A percentile compares a stretch with the other conserved stretches of the same genome.
These are phyloP conservation scores for Penicillium sp. DNA, from an alignment of 2,329 filamentous ascomycete genomes.

Conservation along the genomic window DNA sequence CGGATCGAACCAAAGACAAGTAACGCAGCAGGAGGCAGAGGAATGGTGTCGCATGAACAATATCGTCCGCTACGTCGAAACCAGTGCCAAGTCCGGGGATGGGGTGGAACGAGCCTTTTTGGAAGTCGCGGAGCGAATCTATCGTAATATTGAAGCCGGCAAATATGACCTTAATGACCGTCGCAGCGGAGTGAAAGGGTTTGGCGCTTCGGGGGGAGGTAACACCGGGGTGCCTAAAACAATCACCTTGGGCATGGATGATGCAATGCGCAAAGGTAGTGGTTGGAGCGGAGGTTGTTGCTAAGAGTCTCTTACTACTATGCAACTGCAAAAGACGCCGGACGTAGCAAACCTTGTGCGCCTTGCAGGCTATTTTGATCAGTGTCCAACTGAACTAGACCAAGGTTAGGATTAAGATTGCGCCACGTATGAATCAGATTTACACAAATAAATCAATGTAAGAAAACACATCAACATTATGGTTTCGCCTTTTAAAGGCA, in stretches of 20 bases:
- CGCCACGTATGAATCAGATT: not conserved
- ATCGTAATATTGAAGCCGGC: conserved; percentile 92
- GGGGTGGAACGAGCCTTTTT: conserved; percentile 92
- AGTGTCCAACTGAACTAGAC: not conserved
- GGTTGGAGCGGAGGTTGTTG: conserved; percentile 41
- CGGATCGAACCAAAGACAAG: conserved; percentile 63
- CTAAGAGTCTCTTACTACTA: conserved; percentile 13
- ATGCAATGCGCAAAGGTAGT: conserved; percentile 46
- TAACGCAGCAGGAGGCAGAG: conserved; percentile 78
- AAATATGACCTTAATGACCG: conserved; percentile 93
- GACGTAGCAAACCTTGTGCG: not conserved
- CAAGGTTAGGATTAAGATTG: not conserved
- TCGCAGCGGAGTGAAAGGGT: conserved; percentile 81
- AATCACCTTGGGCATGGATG: conserved; percentile 47
- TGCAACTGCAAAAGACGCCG: not conserved
- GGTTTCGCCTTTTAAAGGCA: not conserved
- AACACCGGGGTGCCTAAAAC: conserved; percentile 39
- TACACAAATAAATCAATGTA: not conserved
- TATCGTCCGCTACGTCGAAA: conserved; percentile 92
- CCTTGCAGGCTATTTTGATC: not conserved
- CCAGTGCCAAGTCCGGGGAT: conserved; percentile 90
- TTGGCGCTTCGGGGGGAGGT: conserved; percentile 41
- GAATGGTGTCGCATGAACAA: conserved; percentile 85
- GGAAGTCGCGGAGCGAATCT: conserved; percentile 91
- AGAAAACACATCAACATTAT: conserved; percentile 1